Evolutionary conservation across 2,329 filamentous ascomycete species (phyloP).

Genomic region (Fusarium stilboides): DNA sequence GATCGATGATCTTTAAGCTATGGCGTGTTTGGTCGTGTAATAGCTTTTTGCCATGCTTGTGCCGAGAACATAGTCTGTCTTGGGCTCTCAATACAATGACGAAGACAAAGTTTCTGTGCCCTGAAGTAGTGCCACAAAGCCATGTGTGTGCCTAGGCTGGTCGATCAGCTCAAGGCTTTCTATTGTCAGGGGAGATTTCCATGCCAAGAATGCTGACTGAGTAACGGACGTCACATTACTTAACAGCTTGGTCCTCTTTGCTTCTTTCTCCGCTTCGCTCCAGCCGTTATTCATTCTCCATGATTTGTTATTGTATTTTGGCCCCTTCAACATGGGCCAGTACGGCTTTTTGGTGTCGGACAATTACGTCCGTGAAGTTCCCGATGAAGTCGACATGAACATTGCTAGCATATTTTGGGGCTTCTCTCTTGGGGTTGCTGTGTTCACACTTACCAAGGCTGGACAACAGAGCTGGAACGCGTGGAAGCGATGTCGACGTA

Average conservation of each 20-base stretch:
- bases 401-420: conserved; percentile 48
- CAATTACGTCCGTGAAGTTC: conserved; percentile 42
- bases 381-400: conserved; percentile 43
- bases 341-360: conserved; percentile 47
- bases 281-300: neutral
- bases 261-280: neutral
- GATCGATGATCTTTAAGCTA: neutral
- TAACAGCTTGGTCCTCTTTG: neutral
- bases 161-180: neutral
- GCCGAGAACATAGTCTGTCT: too few relatives aligned
- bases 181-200: neutral
- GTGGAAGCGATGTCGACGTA: conserved; percentile 33
- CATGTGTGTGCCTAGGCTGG: neutral
- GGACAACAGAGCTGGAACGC: conserved; percentile 27
- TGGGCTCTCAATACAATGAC: neutral
- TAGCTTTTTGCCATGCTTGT: neutral
- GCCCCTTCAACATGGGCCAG: conserved; percentile 26
- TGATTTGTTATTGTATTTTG: neutral
- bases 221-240: neutral
- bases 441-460: conserved; percentile 36
- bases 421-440: conserved; percentile 36
- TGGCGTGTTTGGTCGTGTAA: neutral
- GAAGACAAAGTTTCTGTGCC: neutral
- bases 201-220: conserved; percentile 4
- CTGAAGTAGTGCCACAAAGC: neutral